A percentile compares a stretch with the other conserved stretches of the same genome.
Evolutionary conservation across 176 grass and related monocot species (phyloP).

Genomic region (Lolium multiflorum): DNA sequence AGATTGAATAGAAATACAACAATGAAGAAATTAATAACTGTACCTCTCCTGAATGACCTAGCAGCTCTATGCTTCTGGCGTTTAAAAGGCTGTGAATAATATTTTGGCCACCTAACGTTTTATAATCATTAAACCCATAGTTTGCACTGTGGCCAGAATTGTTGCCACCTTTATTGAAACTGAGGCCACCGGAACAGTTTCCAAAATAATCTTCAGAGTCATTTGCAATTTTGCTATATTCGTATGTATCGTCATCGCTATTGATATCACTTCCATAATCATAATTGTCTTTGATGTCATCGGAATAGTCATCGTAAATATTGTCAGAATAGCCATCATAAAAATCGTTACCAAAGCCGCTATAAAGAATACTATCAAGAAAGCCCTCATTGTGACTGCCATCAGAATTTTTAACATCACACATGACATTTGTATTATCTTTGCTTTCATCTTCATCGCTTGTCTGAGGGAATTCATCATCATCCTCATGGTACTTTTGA

Average conservation of each 20-base stretch:
- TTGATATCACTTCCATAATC: slow-evolving; percentile 20
- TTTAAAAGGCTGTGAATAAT: slow-evolving; percentile 34
- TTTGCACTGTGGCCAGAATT: not conserved
- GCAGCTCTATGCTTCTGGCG: slow-evolving; percentile 41
- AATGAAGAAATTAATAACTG: not conserved
- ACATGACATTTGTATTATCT: not conserved
- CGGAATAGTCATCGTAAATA: not conserved
- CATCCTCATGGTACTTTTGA: not conserved
- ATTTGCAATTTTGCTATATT: slow-evolving; percentile 30
- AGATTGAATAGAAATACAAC: not conserved
- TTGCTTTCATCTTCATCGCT: slow-evolving; percentile 4
- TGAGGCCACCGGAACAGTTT: not conserved
- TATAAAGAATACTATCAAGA: not conserved
- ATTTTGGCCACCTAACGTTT: slow-evolving; percentile 22
- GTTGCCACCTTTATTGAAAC: slow-evolving; percentile 15
- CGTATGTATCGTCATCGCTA: not conserved
- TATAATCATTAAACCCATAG: not conserved
- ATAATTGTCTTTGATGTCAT: slow-evolving; percentile 2
- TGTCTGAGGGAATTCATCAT: slow-evolving; percentile 9
- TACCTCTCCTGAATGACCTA: slow-evolving; percentile 27
- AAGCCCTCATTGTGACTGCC: not conserved
- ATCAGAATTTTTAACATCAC: not conserved
- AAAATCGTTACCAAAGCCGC: not conserved
- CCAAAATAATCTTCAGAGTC: slow-evolving; percentile 7
- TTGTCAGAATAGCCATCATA: slow-evolving; percentile 11